Percentiles rank a stretch among this genome's conserved stretches.
These are phyloP conservation scores for Hygrocybe coccinea DNA, from an alignment of 768 basidiomycete genomes.

Conservation along the genomic window DNA sequence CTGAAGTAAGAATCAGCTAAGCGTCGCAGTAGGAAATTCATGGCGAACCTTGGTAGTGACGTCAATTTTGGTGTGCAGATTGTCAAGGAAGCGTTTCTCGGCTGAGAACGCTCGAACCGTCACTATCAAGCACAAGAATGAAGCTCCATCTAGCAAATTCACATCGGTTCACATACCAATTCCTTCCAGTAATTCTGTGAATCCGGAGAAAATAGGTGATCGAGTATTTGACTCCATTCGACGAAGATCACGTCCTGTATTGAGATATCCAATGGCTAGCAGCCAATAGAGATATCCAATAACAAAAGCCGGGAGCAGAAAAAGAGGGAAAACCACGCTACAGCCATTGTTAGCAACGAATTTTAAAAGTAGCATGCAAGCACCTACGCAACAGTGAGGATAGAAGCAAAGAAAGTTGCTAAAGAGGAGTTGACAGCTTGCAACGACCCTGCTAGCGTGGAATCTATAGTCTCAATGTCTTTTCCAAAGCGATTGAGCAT, in stretches of 20 bases:
- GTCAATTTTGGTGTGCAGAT: conserved; percentile 69
- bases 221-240: conserved; percentile 88
- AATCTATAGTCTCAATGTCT: conserved; percentile 86
- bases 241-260: conserved; percentile 77
- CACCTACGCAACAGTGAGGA: conserved; percentile 65
- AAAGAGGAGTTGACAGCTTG: conserved; percentile 75
- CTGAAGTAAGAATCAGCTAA: conserved; percentile 26
- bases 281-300: conserved; percentile 71
- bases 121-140: conserved; percentile 33
- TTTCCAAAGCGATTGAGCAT: conserved; percentile 85
- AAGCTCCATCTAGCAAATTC: neutral
- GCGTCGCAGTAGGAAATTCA: neutral
- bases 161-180: conserved; percentile 36
- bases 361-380: neutral
- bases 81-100: conserved; percentile 71
- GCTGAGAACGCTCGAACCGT: conserved; percentile 89
- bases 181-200: conserved; percentile 77
- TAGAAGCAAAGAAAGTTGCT: conserved; percentile 71
- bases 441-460: conserved; percentile 59
- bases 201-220: conserved; percentile 80
- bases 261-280: conserved; percentile 67
- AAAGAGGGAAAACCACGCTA: conserved; percentile 73
- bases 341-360: conserved; percentile 2
- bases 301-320: conserved; percentile 70
- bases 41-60: conserved; percentile 62